These are phyloP conservation scores for Stylosanthes scabra DNA, from an alignment of 331 rosid genomes.

Conservation along the genomic window DNA sequence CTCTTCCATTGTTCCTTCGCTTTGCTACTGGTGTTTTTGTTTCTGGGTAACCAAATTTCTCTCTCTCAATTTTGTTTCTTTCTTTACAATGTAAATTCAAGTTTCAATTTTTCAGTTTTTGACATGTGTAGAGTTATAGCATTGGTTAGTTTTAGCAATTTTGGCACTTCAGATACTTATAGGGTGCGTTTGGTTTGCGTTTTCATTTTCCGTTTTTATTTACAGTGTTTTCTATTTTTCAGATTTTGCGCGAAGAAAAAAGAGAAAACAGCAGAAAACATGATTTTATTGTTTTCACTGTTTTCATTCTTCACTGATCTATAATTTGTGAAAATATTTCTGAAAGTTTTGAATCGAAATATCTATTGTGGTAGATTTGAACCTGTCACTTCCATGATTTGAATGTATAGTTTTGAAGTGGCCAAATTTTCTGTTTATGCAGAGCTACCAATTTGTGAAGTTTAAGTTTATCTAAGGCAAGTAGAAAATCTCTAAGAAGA, in stretches of 20 bases:
- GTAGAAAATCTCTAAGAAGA: slow-evolving; percentile 3
- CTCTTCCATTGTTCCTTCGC: slow-evolving; percentile 74
- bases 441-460: not conserved
- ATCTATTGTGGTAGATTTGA: too few relatives aligned
- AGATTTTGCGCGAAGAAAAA: too few relatives aligned
- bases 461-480: not conserved
- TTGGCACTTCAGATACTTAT: too few relatives aligned
- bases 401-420: slow-evolving; percentile 1
- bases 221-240: too few relatives aligned
- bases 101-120: not conserved
- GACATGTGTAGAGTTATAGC: not conserved
- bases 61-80: not conserved
- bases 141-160: not conserved
- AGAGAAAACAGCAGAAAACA: too few relatives aligned
- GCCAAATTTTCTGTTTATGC: not conserved
- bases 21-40: slow-evolving; percentile 86
- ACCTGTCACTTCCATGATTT: too few relatives aligned
- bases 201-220: too few relatives aligned
- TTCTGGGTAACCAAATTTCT: slow-evolving; percentile 61
- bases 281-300: too few relatives aligned
- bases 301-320: not conserved
- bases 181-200: too few relatives aligned
- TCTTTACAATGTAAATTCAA: slow-evolving; percentile 1
- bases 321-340: not conserved
- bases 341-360: not conserved